phyloP scores from a whole-genome alignment of 352 stramenopile genomes.

The Phytophthora citrophthora region DNA sequence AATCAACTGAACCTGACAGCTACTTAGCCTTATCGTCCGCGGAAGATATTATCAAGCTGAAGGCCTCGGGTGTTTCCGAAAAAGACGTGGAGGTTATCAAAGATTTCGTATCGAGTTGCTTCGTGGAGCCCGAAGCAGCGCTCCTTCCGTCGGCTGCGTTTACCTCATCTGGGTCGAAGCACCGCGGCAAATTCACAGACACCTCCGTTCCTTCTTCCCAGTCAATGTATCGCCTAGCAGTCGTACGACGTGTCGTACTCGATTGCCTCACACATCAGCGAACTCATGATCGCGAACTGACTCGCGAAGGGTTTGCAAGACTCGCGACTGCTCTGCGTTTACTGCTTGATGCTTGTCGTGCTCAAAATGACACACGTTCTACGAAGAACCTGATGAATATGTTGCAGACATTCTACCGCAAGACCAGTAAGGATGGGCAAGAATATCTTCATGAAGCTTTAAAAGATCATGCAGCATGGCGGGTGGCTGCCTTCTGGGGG shows the following conservation, averaged over 20 bases:
- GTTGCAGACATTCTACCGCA: slow-evolving; percentile 81
- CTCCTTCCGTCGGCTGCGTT: slow-evolving; percentile 32
- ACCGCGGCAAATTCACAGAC: slow-evolving; percentile 75
- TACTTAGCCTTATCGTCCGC: slow-evolving; percentile 45
- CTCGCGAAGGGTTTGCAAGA: slow-evolving; percentile 57
- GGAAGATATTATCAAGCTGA: slow-evolving; percentile 64
- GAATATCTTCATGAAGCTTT: slow-evolving; percentile 67
- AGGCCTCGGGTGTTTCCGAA: slow-evolving; percentile 58
- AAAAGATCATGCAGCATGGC: slow-evolving; percentile 68
- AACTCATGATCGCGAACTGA: slow-evolving; percentile 60
- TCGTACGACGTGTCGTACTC: slow-evolving; percentile 75
- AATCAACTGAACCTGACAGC: slow-evolving; percentile 52
- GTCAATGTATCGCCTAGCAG: slow-evolving; percentile 69
- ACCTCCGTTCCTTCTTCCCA: slow-evolving; percentile 41
- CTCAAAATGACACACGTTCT: slow-evolving; percentile 67
- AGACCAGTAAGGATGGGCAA: slow-evolving; percentile 50
- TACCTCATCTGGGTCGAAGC: slow-evolving; percentile 39
- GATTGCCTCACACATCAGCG: slow-evolving; percentile 76
- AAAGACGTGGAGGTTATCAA: slow-evolving; percentile 88
- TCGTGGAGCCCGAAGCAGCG: slow-evolving; percentile 65
- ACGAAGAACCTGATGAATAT: slow-evolving; percentile 87
- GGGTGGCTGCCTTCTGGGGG: slow-evolving; percentile 71
- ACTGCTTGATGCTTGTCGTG: slow-evolving; percentile 66
- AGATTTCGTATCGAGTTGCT: slow-evolving; percentile 87
- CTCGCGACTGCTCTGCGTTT: slow-evolving; percentile 61